Evolutionary conservation across 345 rosid genomes (phyloP), one percentile per base, ranked within the genome.

Genomic region (Stellera chamaejasme): DNA sequence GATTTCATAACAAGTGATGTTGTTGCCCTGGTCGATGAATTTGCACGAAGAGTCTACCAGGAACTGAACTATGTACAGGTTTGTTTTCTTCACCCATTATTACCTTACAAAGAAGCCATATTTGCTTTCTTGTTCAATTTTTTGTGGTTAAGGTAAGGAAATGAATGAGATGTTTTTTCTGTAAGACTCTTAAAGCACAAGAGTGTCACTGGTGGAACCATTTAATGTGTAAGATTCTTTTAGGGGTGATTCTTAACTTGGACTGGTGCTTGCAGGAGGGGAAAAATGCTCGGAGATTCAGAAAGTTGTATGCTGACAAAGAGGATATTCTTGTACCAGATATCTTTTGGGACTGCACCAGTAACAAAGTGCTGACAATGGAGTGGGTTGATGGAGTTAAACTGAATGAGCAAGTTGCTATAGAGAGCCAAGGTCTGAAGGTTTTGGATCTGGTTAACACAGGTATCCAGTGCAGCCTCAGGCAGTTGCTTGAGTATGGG

Each of bases 371-470:
- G 45, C 66, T 93, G 65, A 88, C 97, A 0, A 93, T 93, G 97
- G 99, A 93, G 42, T 93, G 99, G 99, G 91, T 93, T 26, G 78
- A 84, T 39, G 99, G 99, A 41, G 94, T 91, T 39, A 93, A 93
- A 64, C 66, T 93, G 42, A 93, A 78, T 59, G 94, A 93, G 60
- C 97, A 86, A 66, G 86, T 57, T 27, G 97, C 96, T 36, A 89
- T 93, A 44, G 99, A 93, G 75, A 78, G 70, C 47, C 99, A 93
- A 60, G 99, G 99, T 32, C 63, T 93, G 63, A 93, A 93, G 75
- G 99, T 93, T 75, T 67, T 93, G 43, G 99, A 93, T 79, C 81
- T 93, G 46, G 99, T 93, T 41, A 93, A 81, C 58, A 78, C 94
- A 0, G 99, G 99, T 52, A 93, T 93, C 54, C 97, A 93, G 51